These are phyloP conservation scores for Leccinum pallidistipes DNA, from an alignment of 1,284 basidiomycete species.

Conservation along the genomic window DNA sequence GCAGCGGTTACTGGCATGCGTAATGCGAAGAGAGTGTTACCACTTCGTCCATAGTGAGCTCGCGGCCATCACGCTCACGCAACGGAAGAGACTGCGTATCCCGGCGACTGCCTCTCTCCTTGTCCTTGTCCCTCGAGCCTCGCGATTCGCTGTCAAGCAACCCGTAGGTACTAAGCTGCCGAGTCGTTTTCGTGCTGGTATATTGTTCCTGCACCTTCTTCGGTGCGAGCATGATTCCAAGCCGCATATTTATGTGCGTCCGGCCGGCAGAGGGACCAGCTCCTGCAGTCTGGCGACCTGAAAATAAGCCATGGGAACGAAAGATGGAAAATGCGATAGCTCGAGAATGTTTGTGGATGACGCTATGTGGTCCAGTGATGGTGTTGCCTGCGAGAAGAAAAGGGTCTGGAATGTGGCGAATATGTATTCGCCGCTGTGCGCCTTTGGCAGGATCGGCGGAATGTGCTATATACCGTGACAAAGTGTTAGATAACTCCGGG, in stretches of 20 bases:
- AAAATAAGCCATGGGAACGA: conserved; percentile 52
- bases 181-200: conserved; percentile 75
- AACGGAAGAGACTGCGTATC: conserved; percentile 12
- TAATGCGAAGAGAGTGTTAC: no score
- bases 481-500: background rate
- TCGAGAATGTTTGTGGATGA: conserved; percentile 78
- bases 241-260: conserved; percentile 42
- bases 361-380: conserved; percentile 57
- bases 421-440: conserved; percentile 64
- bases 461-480: conserved; percentile 21
- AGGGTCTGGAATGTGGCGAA: conserved; percentile 55
- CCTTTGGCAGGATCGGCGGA: conserved; percentile 54
- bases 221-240: conserved; percentile 64
- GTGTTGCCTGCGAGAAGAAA: conserved; percentile 35
- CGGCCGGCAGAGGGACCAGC: conserved; percentile 11
- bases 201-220: conserved; percentile 72
- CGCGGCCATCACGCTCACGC: conserved; percentile 18
- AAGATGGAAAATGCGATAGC: conserved; percentile 75
- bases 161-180: conserved; percentile 65
- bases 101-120: conserved; percentile 13
- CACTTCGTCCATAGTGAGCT: no score
- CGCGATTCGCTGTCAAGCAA: conserved; percentile 50
- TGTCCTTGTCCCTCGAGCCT: conserved; percentile 9
- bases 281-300: conserved; percentile 17
- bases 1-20: no score